Conservation (phyloP, 208 protist genomes). For the Wallacemonas sp. region DNA sequence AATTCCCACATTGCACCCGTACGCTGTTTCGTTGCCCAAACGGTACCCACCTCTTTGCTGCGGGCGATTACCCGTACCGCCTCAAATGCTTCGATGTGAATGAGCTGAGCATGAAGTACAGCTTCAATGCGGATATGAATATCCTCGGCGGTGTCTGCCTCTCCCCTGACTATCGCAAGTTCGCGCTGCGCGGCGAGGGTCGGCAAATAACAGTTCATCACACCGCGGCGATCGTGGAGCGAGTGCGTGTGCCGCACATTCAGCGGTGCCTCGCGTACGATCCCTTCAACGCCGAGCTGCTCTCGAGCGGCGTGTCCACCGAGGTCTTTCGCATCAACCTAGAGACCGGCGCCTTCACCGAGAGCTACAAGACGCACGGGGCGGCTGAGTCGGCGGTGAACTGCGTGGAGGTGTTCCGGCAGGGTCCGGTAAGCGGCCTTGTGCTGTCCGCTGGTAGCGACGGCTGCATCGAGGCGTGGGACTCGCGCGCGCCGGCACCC, state of each 20-base stretch:
- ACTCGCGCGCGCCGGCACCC: slow-evolving; percentile 49
- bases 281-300: slow-evolving; percentile 62
- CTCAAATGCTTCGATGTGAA: slow-evolving; percentile 91
- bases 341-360: slow-evolving; percentile 76
- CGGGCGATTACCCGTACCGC: slow-evolving; percentile 86
- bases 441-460: slow-evolving; percentile 68
- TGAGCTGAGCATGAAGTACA: slow-evolving; percentile 91
- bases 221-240: slow-evolving; percentile 72
- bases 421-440: slow-evolving; percentile 61
- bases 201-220: slow-evolving; percentile 85
- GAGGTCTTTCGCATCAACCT: slow-evolving; percentile 85
- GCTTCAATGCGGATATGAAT: slow-evolving; percentile 87
- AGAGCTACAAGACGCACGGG: slow-evolving; percentile 78
- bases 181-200: slow-evolving; percentile 77
- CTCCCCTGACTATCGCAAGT: slow-evolving; percentile 88
- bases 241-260: slow-evolving; percentile 79
- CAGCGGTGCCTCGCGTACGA: slow-evolving; percentile 82
- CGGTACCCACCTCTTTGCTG: slow-evolving; percentile 82
- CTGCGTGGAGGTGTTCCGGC: slow-evolving; percentile 63
- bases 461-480: slow-evolving; percentile 81
- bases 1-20: slow-evolving; percentile 83
- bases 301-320: slow-evolving; percentile 68
- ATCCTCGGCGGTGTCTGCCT: slow-evolving; percentile 81
- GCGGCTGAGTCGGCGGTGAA: slow-evolving; percentile 48
- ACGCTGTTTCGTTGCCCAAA: slow-evolving; percentile 79